These are phyloP conservation scores for Zymoseptoria ardabiliae DNA, from an alignment of 2,329 filamentous ascomycete species.

Conservation along the genomic window DNA sequence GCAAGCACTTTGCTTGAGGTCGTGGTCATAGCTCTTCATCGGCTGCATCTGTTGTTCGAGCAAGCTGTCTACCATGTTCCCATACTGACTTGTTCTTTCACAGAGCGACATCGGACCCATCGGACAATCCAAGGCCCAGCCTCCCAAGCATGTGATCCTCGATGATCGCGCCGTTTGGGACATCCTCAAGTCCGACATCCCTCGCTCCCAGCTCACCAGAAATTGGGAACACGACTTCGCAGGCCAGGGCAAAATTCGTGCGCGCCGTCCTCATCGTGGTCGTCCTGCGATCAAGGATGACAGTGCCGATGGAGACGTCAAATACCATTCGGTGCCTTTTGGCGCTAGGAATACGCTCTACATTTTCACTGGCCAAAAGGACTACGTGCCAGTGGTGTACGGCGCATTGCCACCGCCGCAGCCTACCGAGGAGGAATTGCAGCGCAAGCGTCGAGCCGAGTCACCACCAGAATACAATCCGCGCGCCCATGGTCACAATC, in stretches of 20 bases:
- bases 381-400: slow-evolving; percentile 21
- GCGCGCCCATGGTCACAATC: slow-evolving; percentile 21
- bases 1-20: not conserved
- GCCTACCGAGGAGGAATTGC: not conserved
- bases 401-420: slow-evolving; percentile 2
- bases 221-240: slow-evolving; percentile 37
- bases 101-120: slow-evolving; percentile 24
- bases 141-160: slow-evolving; percentile 34
- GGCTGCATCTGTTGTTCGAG: not conserved
- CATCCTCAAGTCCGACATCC: slow-evolving; percentile 26
- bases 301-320: slow-evolving; percentile 10
- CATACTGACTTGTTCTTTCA: not conserved
- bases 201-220: slow-evolving; percentile 18
- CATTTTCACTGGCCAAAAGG: slow-evolving; percentile 23
- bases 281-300: slow-evolving; percentile 26
- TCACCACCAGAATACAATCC: slow-evolving; percentile 12
- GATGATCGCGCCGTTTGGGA: slow-evolving; percentile 34
- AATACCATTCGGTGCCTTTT: slow-evolving; percentile 10
- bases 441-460: slow-evolving; percentile 16
- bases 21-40: not conserved
- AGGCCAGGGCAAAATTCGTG: slow-evolving; percentile 26
- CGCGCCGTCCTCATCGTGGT: slow-evolving; percentile 32
- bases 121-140: slow-evolving; percentile 7
- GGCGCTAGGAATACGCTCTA: slow-evolving; percentile 19
- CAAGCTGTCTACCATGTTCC: not conserved